Conservation (phyloP, 2,329 filamentous ascomycete species). For the Aspergillus sp. region DNA sequence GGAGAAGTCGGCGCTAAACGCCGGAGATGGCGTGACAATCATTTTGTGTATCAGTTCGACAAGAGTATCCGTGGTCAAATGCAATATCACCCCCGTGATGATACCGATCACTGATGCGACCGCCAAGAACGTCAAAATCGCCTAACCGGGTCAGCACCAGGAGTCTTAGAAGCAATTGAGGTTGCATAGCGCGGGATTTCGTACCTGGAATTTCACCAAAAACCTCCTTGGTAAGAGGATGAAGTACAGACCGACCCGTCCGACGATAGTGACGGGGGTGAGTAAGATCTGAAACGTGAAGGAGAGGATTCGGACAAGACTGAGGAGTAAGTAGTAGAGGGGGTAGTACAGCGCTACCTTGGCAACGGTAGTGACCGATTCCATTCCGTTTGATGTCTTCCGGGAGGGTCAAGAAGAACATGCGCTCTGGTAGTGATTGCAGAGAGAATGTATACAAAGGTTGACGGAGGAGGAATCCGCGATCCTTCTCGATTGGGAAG, state of each 20-base stretch:
- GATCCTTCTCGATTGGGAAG: no score
- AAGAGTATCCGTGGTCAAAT: constrained; percentile 55
- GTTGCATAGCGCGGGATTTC: neutral
- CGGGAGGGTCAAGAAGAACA: no score
- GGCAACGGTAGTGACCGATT: no score
- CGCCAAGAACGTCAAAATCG: constrained; percentile 56
- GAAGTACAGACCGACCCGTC: constrained; percentile 38
- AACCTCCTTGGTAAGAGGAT: constrained; percentile 50
- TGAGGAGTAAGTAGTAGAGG: constrained; percentile 9
- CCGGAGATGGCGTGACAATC: constrained; percentile 30
- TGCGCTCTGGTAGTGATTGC: no score
- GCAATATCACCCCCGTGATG: constrained; percentile 58
- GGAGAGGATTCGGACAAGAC: constrained; percentile 16
- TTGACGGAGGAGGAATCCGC: no score
- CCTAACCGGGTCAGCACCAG: constrained; percentile 25
- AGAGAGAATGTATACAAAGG: no score
- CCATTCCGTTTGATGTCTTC: no score
- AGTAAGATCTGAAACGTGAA: constrained; percentile 30
- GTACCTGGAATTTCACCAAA: constrained; percentile 56
- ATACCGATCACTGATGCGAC: constrained; percentile 67
- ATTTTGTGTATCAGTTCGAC: constrained; percentile 50
- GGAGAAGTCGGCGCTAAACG: neutral
- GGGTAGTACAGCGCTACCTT: neutral
- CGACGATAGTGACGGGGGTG: constrained; percentile 50
- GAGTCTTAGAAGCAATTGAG: no score